Evolutionary conservation across 805 yeast species (phyloP).

Genomic region (Hanseniaspora thailandica): DNA sequence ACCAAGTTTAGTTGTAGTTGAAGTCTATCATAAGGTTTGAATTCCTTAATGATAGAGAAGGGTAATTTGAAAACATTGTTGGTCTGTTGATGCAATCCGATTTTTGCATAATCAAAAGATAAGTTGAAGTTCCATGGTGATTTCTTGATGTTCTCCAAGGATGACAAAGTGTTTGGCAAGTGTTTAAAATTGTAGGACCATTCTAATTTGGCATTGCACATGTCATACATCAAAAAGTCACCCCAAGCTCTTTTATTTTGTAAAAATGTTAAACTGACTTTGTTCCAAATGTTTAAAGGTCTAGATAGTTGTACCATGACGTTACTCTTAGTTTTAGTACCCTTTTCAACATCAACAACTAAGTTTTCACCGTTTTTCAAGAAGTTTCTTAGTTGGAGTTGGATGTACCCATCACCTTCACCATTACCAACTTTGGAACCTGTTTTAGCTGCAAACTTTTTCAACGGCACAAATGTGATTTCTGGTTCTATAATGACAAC

Average conservation of each 20-base stretch:
- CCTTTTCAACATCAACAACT: slow-evolving; percentile 44
- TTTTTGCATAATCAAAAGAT: slow-evolving; percentile 3
- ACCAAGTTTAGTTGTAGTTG: slow-evolving; percentile 15
- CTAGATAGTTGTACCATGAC: slow-evolving; percentile 41
- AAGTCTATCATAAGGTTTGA: slow-evolving; percentile 3
- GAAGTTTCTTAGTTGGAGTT: slow-evolving; percentile 51
- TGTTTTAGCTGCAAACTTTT: slow-evolving; percentile 68
- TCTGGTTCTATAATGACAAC: slow-evolving; percentile 26
- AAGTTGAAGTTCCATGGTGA: slow-evolving; percentile 12
- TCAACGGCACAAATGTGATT: slow-evolving; percentile 39
- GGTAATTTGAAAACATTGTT: slow-evolving; percentile 9
- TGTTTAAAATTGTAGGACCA: slow-evolving; percentile 22
- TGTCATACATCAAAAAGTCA: slow-evolving; percentile 13
- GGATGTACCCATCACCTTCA: slow-evolving; percentile 88
- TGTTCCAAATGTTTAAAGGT: slow-evolving; percentile 37
- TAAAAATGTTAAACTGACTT: slow-evolving; percentile 27
- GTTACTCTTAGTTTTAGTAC: slow-evolving; percentile 49
- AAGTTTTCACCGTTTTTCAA: slow-evolving; percentile 62
- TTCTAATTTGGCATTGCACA: slow-evolving; percentile 29
- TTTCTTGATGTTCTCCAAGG: slow-evolving; percentile 26
- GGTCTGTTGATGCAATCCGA: slow-evolving; percentile 8
- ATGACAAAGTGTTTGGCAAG: slow-evolving; percentile 26
- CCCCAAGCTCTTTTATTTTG: slow-evolving; percentile 17
- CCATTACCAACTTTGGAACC: slow-evolving; percentile 96
- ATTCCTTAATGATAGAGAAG: slow-evolving; percentile 4